phyloP scores from a whole-genome alignment of 148 eudicot genomes.

The Fagopyrum tataricum region DNA sequence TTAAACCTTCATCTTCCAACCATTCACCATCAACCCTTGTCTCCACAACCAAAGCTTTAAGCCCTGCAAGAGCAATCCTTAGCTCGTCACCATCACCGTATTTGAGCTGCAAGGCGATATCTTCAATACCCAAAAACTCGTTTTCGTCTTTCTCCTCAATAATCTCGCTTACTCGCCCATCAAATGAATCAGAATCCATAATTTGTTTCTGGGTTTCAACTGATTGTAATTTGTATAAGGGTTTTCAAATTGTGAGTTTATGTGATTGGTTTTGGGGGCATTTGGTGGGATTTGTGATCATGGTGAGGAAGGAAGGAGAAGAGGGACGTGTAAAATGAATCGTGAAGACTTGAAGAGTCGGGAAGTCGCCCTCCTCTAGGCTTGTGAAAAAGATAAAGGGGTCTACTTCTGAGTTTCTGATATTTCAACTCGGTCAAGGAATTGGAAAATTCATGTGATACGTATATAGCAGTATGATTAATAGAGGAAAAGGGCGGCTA shows the following conservation, averaged over 20 bases:
- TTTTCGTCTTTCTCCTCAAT: slow-evolving; percentile 23
- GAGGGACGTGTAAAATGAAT: not conserved
- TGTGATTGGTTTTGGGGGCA: not conserved
- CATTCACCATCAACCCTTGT: slow-evolving; percentile 38
- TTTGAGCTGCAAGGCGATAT: slow-evolving; percentile 61
- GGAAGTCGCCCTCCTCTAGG: not conserved
- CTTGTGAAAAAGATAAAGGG: slow-evolving; percentile 4
- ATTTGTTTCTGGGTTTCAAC: not conserved
- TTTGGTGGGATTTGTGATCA: not conserved
- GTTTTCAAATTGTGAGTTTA: not conserved
- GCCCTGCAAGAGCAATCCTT: slow-evolving; percentile 34
- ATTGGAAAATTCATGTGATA: not conserved
- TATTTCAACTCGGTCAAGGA: not conserved
- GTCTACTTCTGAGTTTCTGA: not conserved
- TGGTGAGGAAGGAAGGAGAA: not conserved
- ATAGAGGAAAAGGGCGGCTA: not conserved
- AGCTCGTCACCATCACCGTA: slow-evolving; percentile 68
- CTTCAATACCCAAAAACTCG: slow-evolving; percentile 31
- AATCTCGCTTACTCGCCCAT: slow-evolving; percentile 29
- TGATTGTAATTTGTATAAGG: not conserved
- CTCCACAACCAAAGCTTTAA: slow-evolving; percentile 37
- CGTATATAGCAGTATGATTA: not conserved
- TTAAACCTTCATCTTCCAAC: slow-evolving; percentile 57
- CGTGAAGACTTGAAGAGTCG: not conserved
- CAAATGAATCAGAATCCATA: not conserved